Percentiles rank a stretch among this genome's conserved stretches.
Conservation (phyloP, 306 rosid species). For the Dicorynia guianensis region DNA sequence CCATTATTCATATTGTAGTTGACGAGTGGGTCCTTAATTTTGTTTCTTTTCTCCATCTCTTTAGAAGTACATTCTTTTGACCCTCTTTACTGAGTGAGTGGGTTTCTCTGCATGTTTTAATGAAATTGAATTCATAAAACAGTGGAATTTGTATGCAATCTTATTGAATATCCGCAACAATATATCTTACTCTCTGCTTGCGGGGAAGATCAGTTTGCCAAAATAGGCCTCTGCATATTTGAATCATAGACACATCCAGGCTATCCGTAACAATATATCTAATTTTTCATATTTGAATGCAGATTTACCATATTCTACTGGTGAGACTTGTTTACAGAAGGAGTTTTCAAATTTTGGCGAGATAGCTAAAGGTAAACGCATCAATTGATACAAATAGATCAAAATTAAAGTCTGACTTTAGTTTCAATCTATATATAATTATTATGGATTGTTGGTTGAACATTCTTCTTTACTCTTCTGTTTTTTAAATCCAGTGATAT, state of each 20-base stretch:
- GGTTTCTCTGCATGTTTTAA: constrained; percentile 27
- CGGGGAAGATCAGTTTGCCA: constrained; percentile 9
- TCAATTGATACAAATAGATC: too few relatives aligned
- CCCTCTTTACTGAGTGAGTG: neutral
- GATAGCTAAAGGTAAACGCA: constrained; percentile 96
- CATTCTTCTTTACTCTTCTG: too few relatives aligned
- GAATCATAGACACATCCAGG: constrained; percentile 56
- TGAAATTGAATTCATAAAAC: constrained; percentile 30
- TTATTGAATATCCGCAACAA: neutral
- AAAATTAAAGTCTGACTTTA: too few relatives aligned
- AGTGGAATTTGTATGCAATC: neutral
- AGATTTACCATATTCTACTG: constrained; percentile 85
- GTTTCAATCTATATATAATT: too few relatives aligned
- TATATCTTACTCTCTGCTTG: neutral
- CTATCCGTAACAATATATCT: too few relatives aligned
- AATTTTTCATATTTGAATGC: constrained; percentile 42
- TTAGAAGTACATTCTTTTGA: neutral
- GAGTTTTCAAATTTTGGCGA: constrained; percentile 82
- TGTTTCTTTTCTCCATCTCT: constrained; percentile 35
- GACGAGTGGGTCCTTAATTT: constrained; percentile 1
- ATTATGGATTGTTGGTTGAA: too few relatives aligned
- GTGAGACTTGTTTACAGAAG: constrained; percentile 64
- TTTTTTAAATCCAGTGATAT: too few relatives aligned
- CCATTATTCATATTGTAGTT: constrained; percentile 16
- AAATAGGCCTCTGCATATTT: constrained; percentile 20